Percentiles rank a stretch among this genome's conserved stretches.
phyloP scores from a whole-genome alignment of 345 rosid species.

The Salix purpurea region DNA sequence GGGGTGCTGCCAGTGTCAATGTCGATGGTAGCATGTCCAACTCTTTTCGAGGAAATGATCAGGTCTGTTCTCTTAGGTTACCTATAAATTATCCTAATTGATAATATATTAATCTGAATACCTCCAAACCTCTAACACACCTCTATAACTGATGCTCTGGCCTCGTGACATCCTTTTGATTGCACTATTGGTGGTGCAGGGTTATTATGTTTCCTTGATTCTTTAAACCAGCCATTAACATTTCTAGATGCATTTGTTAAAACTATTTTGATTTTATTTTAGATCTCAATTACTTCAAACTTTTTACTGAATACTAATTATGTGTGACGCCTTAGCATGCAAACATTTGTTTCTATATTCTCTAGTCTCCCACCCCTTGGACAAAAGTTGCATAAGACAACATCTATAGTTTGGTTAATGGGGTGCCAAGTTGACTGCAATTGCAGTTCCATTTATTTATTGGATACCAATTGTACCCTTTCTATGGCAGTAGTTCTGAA shows the following conservation, averaged over 20 bases:
- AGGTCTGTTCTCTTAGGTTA: slow-evolving; percentile 52
- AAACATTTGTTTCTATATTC: background rate
- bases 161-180: background rate
- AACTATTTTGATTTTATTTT: background rate
- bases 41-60: slow-evolving; percentile 92
- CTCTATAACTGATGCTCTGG: background rate
- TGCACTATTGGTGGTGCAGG: background rate
- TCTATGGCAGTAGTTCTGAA: background rate
- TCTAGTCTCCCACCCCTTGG: background rate
- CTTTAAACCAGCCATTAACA: background rate
- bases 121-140: background rate
- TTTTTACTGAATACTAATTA: background rate
- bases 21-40: slow-evolving; percentile 87
- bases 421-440: background rate
- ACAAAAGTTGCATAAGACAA: background rate
- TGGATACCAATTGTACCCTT: background rate
- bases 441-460: background rate
- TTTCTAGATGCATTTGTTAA: background rate
- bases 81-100: background rate
- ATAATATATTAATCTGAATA: too few species aligned
- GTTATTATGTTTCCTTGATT: background rate
- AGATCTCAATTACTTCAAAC: background rate
- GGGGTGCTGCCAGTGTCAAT: slow-evolving; percentile 59
- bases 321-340: background rate
- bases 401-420: background rate